Percentiles rank a stretch among this genome's conserved stretches.
Conservation (phyloP, 768 basidiomycete genomes). For the Austroboletus eburneus region DNA sequence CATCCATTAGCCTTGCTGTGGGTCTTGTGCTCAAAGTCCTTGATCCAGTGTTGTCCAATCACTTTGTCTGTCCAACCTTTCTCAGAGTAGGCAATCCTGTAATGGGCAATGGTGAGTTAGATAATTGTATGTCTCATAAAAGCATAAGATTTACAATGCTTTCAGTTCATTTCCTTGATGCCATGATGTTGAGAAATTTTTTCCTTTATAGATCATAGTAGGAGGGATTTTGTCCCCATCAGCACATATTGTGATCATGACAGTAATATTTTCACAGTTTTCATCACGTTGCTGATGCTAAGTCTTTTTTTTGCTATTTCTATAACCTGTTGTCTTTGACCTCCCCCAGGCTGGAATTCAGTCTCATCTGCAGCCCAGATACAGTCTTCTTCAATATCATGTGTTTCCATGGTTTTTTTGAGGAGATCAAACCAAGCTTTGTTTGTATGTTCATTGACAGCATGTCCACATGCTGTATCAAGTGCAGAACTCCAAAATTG, state of each 20-base stretch:
- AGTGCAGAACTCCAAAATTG: neutral
- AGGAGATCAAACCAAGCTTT: conserved; percentile 37
- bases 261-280: conserved; percentile 21
- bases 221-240: conserved; percentile 38
- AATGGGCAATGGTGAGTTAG: too few species aligned
- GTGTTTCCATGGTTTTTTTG: conserved; percentile 11
- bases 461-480: conserved; percentile 16
- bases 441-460: too few species aligned
- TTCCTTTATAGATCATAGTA: conserved; percentile 29
- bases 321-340: conserved; percentile 4
- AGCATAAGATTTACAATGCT: conserved; percentile 22
- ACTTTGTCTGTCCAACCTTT: conserved; percentile 30
- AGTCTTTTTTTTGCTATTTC: neutral
- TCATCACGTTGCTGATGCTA: conserved; percentile 19
- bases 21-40: conserved; percentile 32
- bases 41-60: conserved; percentile 25
- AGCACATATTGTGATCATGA: conserved; percentile 38
- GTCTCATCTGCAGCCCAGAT: conserved; percentile 17
- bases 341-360: conserved; percentile 7
- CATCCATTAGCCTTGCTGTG: conserved; percentile 30
- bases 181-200: conserved; percentile 21
- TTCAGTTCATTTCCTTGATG: conserved; percentile 14
- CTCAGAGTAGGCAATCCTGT: conserved; percentile 11
- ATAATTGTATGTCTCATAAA: too few species aligned
- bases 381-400: conserved; percentile 4